Conservation (phyloP, 306 rosid genomes). For the Castanea mollissima region DNA sequence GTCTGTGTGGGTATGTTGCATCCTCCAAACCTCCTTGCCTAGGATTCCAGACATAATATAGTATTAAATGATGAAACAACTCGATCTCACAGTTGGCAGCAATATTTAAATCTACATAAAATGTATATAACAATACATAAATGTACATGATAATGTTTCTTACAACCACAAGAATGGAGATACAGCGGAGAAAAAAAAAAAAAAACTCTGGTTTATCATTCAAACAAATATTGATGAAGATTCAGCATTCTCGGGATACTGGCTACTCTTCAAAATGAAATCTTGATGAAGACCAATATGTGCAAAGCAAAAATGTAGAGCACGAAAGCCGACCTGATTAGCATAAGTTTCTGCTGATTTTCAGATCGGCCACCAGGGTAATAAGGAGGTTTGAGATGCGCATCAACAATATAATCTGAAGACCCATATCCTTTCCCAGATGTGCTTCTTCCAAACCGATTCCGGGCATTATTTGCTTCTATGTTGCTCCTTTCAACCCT, state of each 20-base stretch:
- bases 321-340: slow-evolving; percentile 83
- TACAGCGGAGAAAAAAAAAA: neutral
- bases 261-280: slow-evolving; percentile 51
- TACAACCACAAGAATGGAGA: neutral
- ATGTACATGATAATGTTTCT: neutral
- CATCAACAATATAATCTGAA: slow-evolving; percentile 54
- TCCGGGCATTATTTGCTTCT: slow-evolving; percentile 54
- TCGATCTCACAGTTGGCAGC: neutral
- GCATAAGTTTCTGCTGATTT: slow-evolving; percentile 79
- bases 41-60: too few relatives aligned
- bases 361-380: slow-evolving; percentile 62
- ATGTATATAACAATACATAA: neutral
- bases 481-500: slow-evolving; percentile 39
- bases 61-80: neutral
- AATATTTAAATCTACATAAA: neutral
- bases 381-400: slow-evolving; percentile 60
- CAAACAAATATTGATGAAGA: neutral
- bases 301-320: slow-evolving; percentile 79
- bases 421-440: slow-evolving; percentile 49
- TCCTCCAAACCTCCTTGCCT: neutral
- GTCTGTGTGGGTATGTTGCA: neutral
- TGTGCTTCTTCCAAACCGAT: slow-evolving; percentile 55
- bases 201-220: neutral
- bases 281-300: slow-evolving; percentile 74
- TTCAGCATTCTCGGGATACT: neutral